A percentile compares a stretch with the other conserved stretches of the same genome.
Conservation (phyloP, 208 protist species). For the Naegleria fowleri region DNA sequence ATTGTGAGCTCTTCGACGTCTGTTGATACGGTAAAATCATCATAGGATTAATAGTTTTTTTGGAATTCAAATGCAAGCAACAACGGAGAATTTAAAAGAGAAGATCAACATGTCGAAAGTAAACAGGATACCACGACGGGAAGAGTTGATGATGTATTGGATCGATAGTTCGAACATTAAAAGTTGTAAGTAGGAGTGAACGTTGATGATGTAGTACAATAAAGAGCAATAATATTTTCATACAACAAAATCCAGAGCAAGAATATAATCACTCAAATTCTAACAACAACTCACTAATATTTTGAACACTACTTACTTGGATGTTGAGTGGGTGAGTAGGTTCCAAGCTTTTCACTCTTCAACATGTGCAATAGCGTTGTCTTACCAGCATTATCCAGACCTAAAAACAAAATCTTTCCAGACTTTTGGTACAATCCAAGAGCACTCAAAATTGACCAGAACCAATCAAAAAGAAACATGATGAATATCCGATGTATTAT, state of each 20-base stretch:
- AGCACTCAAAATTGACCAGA: neutral
- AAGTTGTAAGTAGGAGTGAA: too few relatives aligned
- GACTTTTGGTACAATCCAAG: constrained; percentile 11
- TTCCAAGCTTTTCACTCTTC: constrained; percentile 66
- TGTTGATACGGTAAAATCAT: too few relatives aligned
- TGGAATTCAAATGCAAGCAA: too few relatives aligned
- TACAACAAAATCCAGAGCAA: too few relatives aligned
- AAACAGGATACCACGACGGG: too few relatives aligned
- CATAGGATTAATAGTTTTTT: neutral
- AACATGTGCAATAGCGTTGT: constrained; percentile 96
- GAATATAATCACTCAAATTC: neutral
- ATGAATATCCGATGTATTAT: neutral
- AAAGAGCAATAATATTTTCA: too few relatives aligned
- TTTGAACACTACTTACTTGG: constrained; percentile 55
- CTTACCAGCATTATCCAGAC: constrained; percentile 99
- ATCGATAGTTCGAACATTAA: too few relatives aligned
- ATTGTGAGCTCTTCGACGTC: constrained; percentile 94
- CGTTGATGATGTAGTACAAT: too few relatives aligned
- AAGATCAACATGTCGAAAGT: too few relatives aligned
- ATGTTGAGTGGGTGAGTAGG: constrained; percentile 67
- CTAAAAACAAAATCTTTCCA: constrained; percentile 93
- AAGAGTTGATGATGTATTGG: too few relatives aligned
- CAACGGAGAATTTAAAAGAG: too few relatives aligned
- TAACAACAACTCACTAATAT: neutral
- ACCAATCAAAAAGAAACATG: constrained; percentile 23